Percentiles rank a stretch among this genome's conserved stretches.
Evolutionary conservation across 2,329 filamentous ascomycete genomes (phyloP).

Genomic region (Penicillium italicum): DNA sequence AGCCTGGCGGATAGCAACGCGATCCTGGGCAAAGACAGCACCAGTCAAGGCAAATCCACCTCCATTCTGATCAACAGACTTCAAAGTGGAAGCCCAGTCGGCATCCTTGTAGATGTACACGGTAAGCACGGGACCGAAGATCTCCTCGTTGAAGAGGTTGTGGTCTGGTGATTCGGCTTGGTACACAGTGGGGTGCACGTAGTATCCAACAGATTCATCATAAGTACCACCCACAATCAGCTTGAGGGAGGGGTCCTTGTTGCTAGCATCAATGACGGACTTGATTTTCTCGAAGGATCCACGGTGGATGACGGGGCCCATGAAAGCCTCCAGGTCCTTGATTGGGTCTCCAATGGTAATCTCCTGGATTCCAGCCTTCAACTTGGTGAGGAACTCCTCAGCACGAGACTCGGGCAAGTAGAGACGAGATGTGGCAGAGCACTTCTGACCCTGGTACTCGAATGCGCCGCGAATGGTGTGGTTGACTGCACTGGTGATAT

Average conservation of each 20-base stretch:
- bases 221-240: constrained; percentile 71
- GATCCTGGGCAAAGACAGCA: constrained; percentile 40
- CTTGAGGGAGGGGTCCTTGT: constrained; percentile 65
- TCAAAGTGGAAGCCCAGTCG: constrained; percentile 57
- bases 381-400: constrained; percentile 63
- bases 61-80: constrained; percentile 37
- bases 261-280: constrained; percentile 71
- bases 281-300: constrained; percentile 74
- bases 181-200: constrained; percentile 77
- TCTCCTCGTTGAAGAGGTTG: constrained; percentile 68
- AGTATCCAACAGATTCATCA: constrained; percentile 73
- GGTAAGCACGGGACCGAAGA: constrained; percentile 73
- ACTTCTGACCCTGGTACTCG: constrained; percentile 87
- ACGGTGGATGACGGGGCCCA: constrained; percentile 79
- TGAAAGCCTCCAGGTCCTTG: constrained; percentile 58
- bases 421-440: constrained; percentile 72
- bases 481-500: constrained; percentile 70
- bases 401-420: constrained; percentile 74
- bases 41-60: constrained; percentile 39
- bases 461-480: constrained; percentile 82
- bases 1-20: constrained; percentile 34
- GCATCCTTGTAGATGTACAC: constrained; percentile 73
- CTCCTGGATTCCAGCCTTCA: constrained; percentile 62
- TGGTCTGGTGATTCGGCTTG: constrained; percentile 66
- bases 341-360: constrained; percentile 60